Percentiles rank a stretch among this genome's conserved stretches.
phyloP scores from a whole-genome alignment of 2,329 filamentous ascomycete genomes.

The Ophiostoma himal-ulmi region DNA sequence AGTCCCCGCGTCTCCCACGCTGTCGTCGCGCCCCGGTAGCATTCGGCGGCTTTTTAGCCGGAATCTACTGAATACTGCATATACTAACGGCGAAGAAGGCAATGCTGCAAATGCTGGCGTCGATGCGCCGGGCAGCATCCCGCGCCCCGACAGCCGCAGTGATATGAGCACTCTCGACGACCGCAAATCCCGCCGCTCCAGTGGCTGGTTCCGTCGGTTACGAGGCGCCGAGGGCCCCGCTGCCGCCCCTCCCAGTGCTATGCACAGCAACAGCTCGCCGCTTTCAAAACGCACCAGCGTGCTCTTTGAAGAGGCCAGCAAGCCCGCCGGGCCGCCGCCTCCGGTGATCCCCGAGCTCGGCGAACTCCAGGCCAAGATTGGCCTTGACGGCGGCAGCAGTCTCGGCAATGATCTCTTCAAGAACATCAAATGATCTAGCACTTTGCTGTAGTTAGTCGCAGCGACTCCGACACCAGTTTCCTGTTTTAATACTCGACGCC shows the following conservation, averaged over 20 bases:
- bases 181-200: conserved; percentile 50
- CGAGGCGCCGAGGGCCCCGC: conserved; percentile 32
- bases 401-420: conserved; percentile 53
- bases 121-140: conserved; percentile 31
- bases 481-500: background rate
- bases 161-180: conserved; percentile 46
- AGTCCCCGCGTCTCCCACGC: conserved; percentile 46
- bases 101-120: background rate
- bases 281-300: conserved; percentile 40
- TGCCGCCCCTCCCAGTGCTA: conserved; percentile 6
- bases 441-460: background rate
- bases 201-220: conserved; percentile 55
- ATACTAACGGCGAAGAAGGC: conserved; percentile 39
- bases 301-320: conserved; percentile 37
- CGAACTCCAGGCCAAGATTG: conserved; percentile 46
- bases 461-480: background rate
- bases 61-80: conserved; percentile 49
- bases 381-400: conserved; percentile 40
- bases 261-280: conserved; percentile 18
- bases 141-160: conserved; percentile 47
- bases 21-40: conserved; percentile 49
- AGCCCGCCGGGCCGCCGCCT: conserved; percentile 45
- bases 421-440: conserved; percentile 39
- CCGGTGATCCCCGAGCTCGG: conserved; percentile 57
- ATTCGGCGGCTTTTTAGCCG: conserved; percentile 54